Evolutionary conservation across 2,329 filamentous ascomycete species (phyloP).

Genomic region (Fusarium pininemorale): DNA sequence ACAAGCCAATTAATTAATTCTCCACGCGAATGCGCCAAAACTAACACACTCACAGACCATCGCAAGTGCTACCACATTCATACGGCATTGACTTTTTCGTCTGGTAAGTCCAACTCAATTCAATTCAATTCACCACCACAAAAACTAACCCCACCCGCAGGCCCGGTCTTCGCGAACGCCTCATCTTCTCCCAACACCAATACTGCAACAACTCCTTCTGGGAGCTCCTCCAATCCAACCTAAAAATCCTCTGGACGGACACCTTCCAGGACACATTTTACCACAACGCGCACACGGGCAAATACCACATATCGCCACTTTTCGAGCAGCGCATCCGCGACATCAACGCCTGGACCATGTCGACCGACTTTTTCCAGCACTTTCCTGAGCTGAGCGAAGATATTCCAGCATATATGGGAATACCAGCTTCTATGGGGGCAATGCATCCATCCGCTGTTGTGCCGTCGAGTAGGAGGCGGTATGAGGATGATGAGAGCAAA

Average conservation of each 20-base stretch:
- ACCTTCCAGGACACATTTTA: slow-evolving; percentile 41
- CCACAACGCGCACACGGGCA: slow-evolving; percentile 37
- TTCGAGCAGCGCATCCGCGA: slow-evolving; percentile 42
- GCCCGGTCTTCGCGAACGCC: slow-evolving; percentile 44
- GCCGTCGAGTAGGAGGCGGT: neutral
- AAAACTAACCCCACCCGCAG: slow-evolving; percentile 7
- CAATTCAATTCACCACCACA: neutral
- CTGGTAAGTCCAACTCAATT: slow-evolving; percentile 31
- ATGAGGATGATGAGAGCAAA: neutral
- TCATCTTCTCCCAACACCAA: slow-evolving; percentile 43
- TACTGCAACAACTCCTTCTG: slow-evolving; percentile 46
- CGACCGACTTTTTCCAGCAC: slow-evolving; percentile 37
- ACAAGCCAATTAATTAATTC: too few species aligned
- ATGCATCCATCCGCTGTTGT: neutral
- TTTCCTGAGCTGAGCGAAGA: slow-evolving; percentile 47
- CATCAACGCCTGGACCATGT: slow-evolving; percentile 45
- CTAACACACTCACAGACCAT: slow-evolving; percentile 34
- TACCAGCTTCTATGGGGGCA: neutral
- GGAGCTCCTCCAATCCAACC: slow-evolving; percentile 34
- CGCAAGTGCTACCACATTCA: slow-evolving; percentile 42
- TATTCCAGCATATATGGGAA: slow-evolving; percentile 30
- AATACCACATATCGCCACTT: slow-evolving; percentile 35
- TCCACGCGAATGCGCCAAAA: rapidly evolving
- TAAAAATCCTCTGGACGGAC: slow-evolving; percentile 41
- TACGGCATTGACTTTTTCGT: slow-evolving; percentile 47